Evolutionary conservation across 768 basidiomycete genomes (phyloP).

Genomic region (Lepiota venenata): DNA sequence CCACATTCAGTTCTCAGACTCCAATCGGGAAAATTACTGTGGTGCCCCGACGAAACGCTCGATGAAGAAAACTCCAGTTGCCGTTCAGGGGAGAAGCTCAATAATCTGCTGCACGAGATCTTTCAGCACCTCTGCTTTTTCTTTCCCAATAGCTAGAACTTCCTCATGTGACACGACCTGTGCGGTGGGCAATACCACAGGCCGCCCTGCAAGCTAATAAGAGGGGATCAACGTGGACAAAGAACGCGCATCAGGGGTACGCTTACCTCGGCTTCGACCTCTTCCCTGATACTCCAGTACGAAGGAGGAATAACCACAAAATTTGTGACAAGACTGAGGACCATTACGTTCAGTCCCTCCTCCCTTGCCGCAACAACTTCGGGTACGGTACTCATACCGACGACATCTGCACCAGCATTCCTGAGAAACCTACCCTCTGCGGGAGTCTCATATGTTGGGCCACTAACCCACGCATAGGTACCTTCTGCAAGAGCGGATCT

Average conservation of each 20-base stretch:
- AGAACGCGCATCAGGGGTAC: background rate
- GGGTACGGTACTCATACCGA: constrained; percentile 92
- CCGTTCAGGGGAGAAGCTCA: constrained; percentile 17
- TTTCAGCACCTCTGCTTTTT: constrained; percentile 72
- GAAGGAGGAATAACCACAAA: constrained; percentile 69
- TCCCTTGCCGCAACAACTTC: constrained; percentile 82
- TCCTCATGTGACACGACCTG: constrained; percentile 75
- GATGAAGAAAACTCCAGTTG: too few species aligned
- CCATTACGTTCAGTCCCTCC: constrained; percentile 72
- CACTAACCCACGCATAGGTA: constrained; percentile 86
- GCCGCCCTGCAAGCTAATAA: constrained; percentile 58
- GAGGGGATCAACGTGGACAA: background rate
- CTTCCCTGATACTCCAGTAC: constrained; percentile 67
- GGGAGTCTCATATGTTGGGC: constrained; percentile 87
- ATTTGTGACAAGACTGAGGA: constrained; percentile 85
- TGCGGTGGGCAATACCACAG: constrained; percentile 34
- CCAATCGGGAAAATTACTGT: too few species aligned
- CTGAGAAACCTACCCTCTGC: constrained; percentile 82
- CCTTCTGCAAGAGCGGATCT: constrained; percentile 69
- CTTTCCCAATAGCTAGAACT: constrained; percentile 61
- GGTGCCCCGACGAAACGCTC: too few species aligned
- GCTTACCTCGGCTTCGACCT: constrained; percentile 74
- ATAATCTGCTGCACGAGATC: constrained; percentile 66
- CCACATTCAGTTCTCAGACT: background rate
- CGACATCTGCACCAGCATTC: constrained; percentile 79